phyloP scores from a whole-genome alignment of 805 yeast species.

The Lachancea quebecensis region DNA sequence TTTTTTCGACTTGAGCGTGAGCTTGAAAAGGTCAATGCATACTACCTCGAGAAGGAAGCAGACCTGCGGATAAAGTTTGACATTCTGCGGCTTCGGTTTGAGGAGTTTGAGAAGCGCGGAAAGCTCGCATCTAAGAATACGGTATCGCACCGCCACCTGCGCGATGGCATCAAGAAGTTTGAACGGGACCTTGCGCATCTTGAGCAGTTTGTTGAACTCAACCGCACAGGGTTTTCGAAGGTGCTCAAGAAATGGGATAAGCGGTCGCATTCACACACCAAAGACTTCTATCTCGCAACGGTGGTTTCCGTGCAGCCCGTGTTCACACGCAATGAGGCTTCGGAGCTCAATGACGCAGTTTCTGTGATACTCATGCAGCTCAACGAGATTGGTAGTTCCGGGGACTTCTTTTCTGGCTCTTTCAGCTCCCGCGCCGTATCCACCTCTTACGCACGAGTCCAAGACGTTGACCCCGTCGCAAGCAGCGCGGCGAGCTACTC shows the following conservation, averaged over 20 bases:
- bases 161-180: constrained; percentile 83
- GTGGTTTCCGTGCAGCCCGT: constrained; percentile 97
- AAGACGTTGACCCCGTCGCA: not conserved
- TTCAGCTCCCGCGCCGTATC: not conserved
- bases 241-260: constrained; percentile 98
- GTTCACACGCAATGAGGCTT: constrained; percentile 82
- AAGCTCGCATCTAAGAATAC: constrained; percentile 52
- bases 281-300: constrained; percentile 82
- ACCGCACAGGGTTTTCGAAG: constrained; percentile 93
- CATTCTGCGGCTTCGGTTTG: constrained; percentile 64
- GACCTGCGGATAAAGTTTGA: constrained; percentile 76
- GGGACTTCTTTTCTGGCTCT: constrained; percentile 1
- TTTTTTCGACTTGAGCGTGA: constrained; percentile 88
- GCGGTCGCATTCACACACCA: constrained; percentile 87
- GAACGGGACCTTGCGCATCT: constrained; percentile 81
- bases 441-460: not conserved
- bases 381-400: constrained; percentile 23
- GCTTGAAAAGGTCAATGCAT: constrained; percentile 89
- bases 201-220: constrained; percentile 89
- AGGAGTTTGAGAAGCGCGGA: constrained; percentile 39
- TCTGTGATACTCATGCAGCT: constrained; percentile 23
- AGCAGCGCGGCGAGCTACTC: no score
- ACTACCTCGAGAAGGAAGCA: constrained; percentile 85
- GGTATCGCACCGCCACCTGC: constrained; percentile 71
- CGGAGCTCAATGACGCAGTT: constrained; percentile 68